These are phyloP conservation scores for Sugiyamaella grinbergsii DNA, from an alignment of 1,139 yeast genomes.

Conservation along the genomic window DNA sequence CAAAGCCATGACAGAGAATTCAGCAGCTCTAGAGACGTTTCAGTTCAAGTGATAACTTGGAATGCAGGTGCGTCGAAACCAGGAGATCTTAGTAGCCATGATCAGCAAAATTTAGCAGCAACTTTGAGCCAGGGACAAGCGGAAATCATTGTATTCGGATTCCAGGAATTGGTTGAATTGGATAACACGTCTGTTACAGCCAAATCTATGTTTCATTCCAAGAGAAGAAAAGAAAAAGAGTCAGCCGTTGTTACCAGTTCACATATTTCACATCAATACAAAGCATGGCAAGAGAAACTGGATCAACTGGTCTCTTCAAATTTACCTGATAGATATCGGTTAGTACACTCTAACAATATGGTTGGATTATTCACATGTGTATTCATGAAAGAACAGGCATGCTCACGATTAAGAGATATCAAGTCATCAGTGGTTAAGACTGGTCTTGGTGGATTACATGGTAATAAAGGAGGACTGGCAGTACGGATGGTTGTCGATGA, in stretches of 20 bases:
- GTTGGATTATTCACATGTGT: slow-evolving; percentile 78
- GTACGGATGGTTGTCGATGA: slow-evolving; percentile 77
- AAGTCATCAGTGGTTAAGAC: slow-evolving; percentile 86
- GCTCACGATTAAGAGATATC: slow-evolving; percentile 57
- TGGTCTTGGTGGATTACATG: slow-evolving; percentile 92
- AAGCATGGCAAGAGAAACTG: slow-evolving; percentile 45
- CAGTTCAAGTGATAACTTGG: slow-evolving; percentile 46
- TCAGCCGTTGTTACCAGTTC: slow-evolving; percentile 36
- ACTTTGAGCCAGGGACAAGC: slow-evolving; percentile 42
- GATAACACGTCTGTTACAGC: slow-evolving; percentile 86
- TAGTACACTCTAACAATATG: slow-evolving; percentile 82
- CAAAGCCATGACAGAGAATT: slow-evolving; percentile 37
- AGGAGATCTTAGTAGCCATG: slow-evolving; percentile 35
- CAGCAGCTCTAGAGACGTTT: slow-evolving; percentile 36
- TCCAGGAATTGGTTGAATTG: slow-evolving; percentile 89
- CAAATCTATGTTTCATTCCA: slow-evolving; percentile 56
- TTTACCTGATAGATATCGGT: slow-evolving; percentile 52
- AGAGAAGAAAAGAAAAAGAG: slow-evolving; percentile 37
- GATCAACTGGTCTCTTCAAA: slow-evolving; percentile 27
- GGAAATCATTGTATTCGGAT: slow-evolving; percentile 81
- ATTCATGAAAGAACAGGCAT: slow-evolving; percentile 58
- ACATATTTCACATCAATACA: slow-evolving; percentile 44
- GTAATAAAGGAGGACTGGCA: slow-evolving; percentile 93
- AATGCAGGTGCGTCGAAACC: slow-evolving; percentile 49
- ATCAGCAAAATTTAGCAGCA: slow-evolving; percentile 25